Conservation (phyloP, 108 stramenopile genomes). For the Cyclotella choctawhatcheeana region DNA sequence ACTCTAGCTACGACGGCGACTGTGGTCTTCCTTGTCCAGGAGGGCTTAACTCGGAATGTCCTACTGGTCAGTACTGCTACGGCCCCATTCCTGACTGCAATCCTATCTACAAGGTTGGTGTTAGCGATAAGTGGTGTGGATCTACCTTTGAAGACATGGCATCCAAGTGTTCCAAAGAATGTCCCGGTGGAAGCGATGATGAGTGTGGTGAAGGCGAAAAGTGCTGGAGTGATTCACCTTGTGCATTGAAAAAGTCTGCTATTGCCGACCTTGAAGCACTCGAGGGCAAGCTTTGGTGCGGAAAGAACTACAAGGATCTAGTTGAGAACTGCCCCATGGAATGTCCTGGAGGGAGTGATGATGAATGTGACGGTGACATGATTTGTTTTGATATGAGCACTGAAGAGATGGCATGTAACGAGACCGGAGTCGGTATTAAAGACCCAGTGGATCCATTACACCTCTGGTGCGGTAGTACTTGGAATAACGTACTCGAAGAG, state of each 20-base stretch:
- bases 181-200: conserved; percentile 24
- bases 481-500: conserved; percentile 45
- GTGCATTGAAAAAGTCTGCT: conserved; percentile 10
- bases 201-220: conserved; percentile 12
- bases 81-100: conserved; percentile 6
- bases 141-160: conserved; percentile 28
- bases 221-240: conserved; percentile 26
- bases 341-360: conserved; percentile 42
- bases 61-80: conserved; percentile 16
- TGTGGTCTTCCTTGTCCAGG: conserved; percentile 33
- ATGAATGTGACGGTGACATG: conserved; percentile 47
- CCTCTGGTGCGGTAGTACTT: conserved; percentile 41
- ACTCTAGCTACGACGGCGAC: conserved; percentile 24
- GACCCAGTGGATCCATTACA: conserved; percentile 29
- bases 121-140: conserved; percentile 28
- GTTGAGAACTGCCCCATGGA: conserved; percentile 44
- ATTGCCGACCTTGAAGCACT: conserved; percentile 7
- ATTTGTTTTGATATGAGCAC: conserved; percentile 41
- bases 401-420: conserved; percentile 18
- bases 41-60: conserved; percentile 26
- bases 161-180: conserved; percentile 16
- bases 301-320: conserved; percentile 45
- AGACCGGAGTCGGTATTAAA: conserved; percentile 39
- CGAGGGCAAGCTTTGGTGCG: conserved; percentile 37
- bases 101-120: conserved; percentile 17